Evolutionary conservation across 2,329 filamentous ascomycete genomes (phyloP), one percentile per base, ranked within the genome.

Genomic region (Sporothrix humicola): DNA sequence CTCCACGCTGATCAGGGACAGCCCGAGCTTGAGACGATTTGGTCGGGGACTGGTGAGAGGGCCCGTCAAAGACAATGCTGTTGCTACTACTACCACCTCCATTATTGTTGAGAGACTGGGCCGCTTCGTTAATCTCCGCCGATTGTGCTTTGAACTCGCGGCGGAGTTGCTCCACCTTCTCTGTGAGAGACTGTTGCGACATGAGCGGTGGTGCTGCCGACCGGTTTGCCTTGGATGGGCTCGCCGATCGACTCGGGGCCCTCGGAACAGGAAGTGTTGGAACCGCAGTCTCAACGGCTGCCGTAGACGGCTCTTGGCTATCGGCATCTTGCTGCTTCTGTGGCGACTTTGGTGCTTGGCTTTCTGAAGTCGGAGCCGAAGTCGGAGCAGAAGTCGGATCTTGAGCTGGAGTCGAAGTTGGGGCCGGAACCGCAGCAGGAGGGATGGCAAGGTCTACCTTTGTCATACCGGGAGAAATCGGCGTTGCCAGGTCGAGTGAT

Each of bases 91-190:
- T 52, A n/a, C 59, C 42, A 7, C 48, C 61, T 23, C 48, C 42
- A 44, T 15, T 23, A 50, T 3, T 46, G 42, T 12, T 20, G 2
- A 66, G 20, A 26, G 58, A 3, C 42, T 61, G 65, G 20, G 77
- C 73, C 15, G 75, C 74, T 20, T 73, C 76, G 1, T 74, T 77
- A n/a, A 76, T 77, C 70, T 85, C 82, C 9, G 77, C 76, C 4
- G 79, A 75, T 58, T 78, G 76, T 2, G 81, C 78, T 58, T 82
- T 82, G 37, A 87, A 85, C 74, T 87, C 86, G 17, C 86, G 84
- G 20, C 87, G 86, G 72, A 88, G 81, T 73, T 87, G 84, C 66
- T 87, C 85, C 2, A 87, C 82, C 75, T 83, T 87, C 72, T 87
- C 85, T 0, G 82, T 81, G 66, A 87, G 77, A 1, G 76, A 75